A percentile compares a stretch with the other conserved stretches of the same genome.
Evolutionary conservation across 306 rosid species (phyloP).

Genomic region (Ziziphus jujuba): DNA sequence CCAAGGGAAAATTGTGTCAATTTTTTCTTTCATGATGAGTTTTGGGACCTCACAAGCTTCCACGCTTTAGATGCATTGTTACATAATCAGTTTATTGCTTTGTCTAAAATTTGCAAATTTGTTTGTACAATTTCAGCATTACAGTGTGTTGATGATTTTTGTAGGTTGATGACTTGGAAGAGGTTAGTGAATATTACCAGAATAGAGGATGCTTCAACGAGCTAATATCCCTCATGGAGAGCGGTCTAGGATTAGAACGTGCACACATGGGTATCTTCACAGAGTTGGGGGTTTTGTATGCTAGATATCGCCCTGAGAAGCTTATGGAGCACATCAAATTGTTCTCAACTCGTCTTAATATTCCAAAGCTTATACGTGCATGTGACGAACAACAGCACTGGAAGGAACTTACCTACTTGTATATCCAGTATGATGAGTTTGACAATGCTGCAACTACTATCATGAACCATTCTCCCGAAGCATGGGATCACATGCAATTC

Average conservation of each 20-base stretch:
- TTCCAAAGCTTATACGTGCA: constrained; percentile 96
- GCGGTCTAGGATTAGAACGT: constrained; percentile 97
- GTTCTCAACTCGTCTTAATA: constrained; percentile 89
- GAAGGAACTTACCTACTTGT: constrained; percentile 93
- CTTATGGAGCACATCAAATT: constrained; percentile 99
- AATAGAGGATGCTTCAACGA: constrained; percentile 98
- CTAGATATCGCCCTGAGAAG: constrained; percentile 98
- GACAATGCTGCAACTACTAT: constrained; percentile 99
- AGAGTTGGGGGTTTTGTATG: constrained; percentile 95
- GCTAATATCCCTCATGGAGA: constrained; percentile 97
- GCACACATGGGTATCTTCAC: constrained; percentile 99
- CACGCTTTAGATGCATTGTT: background rate
- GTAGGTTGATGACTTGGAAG: constrained; percentile 99
- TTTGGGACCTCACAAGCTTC: constrained; percentile 15
- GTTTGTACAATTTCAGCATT: constrained; percentile 15
- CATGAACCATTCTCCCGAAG: constrained; percentile 99
- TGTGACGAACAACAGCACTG: constrained; percentile 99
- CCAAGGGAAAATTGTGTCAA: background rate
- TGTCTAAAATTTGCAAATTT: background rate
- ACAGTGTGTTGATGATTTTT: constrained; percentile 18
- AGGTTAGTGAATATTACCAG: constrained; percentile 98
- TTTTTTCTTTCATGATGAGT: background rate
- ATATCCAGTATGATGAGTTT: constrained; percentile 96
- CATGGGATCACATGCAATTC: constrained; percentile 99
- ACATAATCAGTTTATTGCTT: background rate